Evolutionary conservation across 177 flowering plant species (phyloP), one percentile per base, ranked within the genome.

Genomic region (Vitis hybrid): DNA sequence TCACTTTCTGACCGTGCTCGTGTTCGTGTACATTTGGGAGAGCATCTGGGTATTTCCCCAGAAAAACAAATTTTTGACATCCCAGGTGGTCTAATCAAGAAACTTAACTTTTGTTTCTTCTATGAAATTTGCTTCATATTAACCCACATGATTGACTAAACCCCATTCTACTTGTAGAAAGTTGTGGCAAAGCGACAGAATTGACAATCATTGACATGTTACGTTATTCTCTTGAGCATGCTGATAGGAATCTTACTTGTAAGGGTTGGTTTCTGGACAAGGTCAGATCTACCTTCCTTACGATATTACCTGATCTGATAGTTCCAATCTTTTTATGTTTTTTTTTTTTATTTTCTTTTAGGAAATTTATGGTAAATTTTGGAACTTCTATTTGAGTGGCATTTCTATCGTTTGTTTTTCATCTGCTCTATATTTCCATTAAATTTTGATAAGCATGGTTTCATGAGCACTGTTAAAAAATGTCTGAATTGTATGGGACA

Each of bases 41-140:
- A 90, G 68, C 78, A 86, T 63, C 83, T 93, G 57, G 88, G 96
- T 66, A 76, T 91, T 70, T 86, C 89, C 50, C 94, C 98, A 46
- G 74, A 68, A 63, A 84, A 68, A 72, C 96, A 91, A 76, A 84
- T 90, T 35, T 93, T 91, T 79, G 96, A 91, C 81, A 93, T 93
- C 65, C 89, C 98, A 81, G 98, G 97, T 93, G 70, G 58, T 61
- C 18, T 60, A 62, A 27, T 18, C 58, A 63, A 56, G 20, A 14
- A 2, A 52, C 50, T 59, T 13, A 15, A 27, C 3, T 62, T 11
- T 57, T 61, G 50, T 13, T 12, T 11, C 2, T 18, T 3, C 56
- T 32, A 13, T 27, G 56, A 32, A 35, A 12, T 65, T 20, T 24
- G 61, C 41, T 59, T 65, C 9, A 21, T 18, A 60, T 18, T 11